Conservation (phyloP, 805 yeast genomes). For the Saturnispora sekii region DNA sequence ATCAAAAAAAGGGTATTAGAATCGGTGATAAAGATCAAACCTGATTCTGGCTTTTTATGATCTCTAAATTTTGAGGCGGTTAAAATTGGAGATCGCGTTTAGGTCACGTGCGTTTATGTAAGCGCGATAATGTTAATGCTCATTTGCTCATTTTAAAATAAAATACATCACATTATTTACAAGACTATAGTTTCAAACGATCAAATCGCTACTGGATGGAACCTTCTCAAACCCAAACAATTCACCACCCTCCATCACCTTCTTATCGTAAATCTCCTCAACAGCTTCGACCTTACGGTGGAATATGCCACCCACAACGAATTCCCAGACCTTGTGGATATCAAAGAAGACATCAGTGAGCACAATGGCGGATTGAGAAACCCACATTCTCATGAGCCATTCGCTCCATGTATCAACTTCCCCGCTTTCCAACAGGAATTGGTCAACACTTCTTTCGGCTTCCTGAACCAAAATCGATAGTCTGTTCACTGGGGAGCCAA, state of each 20-base stretch:
- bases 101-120: not conserved
- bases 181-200: constrained; percentile 9
- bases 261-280: constrained; percentile 38
- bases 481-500: constrained; percentile 70
- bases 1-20: no score
- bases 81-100: not conserved
- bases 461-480: constrained; percentile 51
- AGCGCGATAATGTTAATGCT: not conserved
- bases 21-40: no score
- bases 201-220: constrained; percentile 21
- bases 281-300: constrained; percentile 24
- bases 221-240: constrained; percentile 33
- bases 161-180: not conserved
- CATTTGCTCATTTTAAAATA: not conserved
- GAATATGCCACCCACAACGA: constrained; percentile 4
- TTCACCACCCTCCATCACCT: constrained; percentile 33
- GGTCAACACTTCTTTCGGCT: constrained; percentile 30
- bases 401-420: constrained; percentile 12
- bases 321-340: constrained; percentile 9
- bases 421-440: constrained; percentile 9
- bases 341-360: constrained; percentile 12
- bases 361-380: constrained; percentile 11
- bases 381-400: constrained; percentile 14
- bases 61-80: not conserved
- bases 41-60: no score